Evolutionary conservation across 148 eudicot genomes (phyloP).

Genomic region (Chenopodium album): DNA sequence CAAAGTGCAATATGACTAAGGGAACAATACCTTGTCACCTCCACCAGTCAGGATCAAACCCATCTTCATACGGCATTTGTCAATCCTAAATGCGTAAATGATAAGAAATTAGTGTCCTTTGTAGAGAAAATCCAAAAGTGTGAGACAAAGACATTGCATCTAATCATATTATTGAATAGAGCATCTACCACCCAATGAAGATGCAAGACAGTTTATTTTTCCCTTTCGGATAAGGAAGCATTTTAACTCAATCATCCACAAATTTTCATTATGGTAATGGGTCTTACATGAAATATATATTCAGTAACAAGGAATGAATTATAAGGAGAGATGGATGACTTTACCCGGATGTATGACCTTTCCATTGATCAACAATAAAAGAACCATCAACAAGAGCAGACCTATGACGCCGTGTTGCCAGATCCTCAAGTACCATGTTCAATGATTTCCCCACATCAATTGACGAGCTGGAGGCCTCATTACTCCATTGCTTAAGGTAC

Average conservation of each 20-base stretch:
- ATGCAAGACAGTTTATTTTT: background rate
- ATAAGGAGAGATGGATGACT: constrained; percentile 7
- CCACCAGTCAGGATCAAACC: constrained; percentile 80
- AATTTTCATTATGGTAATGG: background rate
- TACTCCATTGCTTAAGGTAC: constrained; percentile 37
- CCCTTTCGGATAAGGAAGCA: background rate
- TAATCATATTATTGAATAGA: background rate
- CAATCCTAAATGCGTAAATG: constrained; percentile 45
- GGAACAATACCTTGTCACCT: constrained; percentile 66
- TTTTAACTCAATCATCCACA: background rate
- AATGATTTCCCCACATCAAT: constrained; percentile 32
- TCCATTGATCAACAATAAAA: constrained; percentile 61
- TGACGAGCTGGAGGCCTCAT: constrained; percentile 22
- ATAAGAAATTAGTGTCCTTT: constrained; percentile 1
- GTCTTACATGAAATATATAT: background rate
- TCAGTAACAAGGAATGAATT: background rate
- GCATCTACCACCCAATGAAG: background rate
- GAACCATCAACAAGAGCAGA: constrained; percentile 49
- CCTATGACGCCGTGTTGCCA: constrained; percentile 57
- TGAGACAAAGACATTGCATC: constrained; percentile 2
- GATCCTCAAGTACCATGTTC: constrained; percentile 46
- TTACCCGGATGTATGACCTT: constrained; percentile 68
- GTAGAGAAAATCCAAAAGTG: background rate
- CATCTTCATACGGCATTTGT: constrained; percentile 76
- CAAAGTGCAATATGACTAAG: constrained; percentile 8